These are phyloP conservation scores for Coleophoma eucalyptorum DNA, from an alignment of 2,329 filamentous ascomycete genomes.

Conservation along the genomic window DNA sequence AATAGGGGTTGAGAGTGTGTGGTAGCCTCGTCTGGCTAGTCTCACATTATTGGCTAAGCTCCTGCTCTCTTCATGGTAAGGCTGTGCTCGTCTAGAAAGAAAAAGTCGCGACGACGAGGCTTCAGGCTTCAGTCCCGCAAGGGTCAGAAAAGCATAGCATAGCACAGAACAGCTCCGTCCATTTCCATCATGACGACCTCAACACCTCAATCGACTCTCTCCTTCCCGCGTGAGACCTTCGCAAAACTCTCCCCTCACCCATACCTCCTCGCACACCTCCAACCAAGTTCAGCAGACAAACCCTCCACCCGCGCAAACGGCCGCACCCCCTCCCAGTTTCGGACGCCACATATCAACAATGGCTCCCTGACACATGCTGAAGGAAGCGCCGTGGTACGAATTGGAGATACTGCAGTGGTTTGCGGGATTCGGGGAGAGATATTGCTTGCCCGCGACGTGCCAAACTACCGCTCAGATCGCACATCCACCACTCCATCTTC, in stretches of 20 bases:
- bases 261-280: slow-evolving; percentile 85
- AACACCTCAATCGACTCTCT: slow-evolving; percentile 21
- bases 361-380: slow-evolving; percentile 85
- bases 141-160: no score
- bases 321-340: slow-evolving; percentile 65
- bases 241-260: slow-evolving; percentile 86
- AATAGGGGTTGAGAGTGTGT: no score
- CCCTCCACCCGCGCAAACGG: slow-evolving; percentile 75
- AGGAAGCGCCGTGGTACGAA: slow-evolving; percentile 82
- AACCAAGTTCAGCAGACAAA: slow-evolving; percentile 46
- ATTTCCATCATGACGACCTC: slow-evolving; percentile 15
- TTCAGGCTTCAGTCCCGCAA: not conserved
- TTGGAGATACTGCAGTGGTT: slow-evolving; percentile 90
- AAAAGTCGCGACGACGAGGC: not conserved
- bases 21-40: no score
- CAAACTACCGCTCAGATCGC: slow-evolving; percentile 51
- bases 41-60: no score
- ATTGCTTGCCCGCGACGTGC: slow-evolving; percentile 70
- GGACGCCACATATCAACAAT: slow-evolving; percentile 72
- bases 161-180: no score
- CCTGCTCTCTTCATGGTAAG: no score
- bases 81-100: not conserved
- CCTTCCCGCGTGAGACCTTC: slow-evolving; percentile 66
- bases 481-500: slow-evolving; percentile 29
- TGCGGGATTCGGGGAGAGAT: slow-evolving; percentile 89